Percentiles rank a stretch among this genome's conserved stretches.
Evolutionary conservation across 2,329 filamentous ascomycete species (phyloP).

Genomic region (Xylariaceae sp.): DNA sequence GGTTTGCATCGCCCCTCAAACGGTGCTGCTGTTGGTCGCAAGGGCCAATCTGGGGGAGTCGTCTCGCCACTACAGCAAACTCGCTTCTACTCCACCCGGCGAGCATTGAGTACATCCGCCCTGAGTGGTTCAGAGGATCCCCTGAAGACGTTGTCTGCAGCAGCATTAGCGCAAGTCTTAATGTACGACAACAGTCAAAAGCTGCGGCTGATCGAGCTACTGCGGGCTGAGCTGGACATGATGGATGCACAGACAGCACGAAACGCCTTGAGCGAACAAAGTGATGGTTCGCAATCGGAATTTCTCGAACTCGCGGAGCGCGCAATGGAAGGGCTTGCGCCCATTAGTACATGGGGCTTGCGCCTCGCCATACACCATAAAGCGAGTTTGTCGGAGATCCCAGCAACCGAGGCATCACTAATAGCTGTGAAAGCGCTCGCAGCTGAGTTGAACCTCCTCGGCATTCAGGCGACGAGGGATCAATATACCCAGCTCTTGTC

Average conservation of each 20-base stretch:
- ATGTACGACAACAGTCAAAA: constrained; percentile 25
- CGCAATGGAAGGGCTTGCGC: constrained; percentile 28
- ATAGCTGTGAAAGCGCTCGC: constrained; percentile 29
- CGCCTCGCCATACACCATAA: constrained; percentile 31
- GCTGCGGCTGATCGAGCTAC: constrained; percentile 24
- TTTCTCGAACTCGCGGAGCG: constrained; percentile 27
- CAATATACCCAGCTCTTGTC: constrained; percentile 37
- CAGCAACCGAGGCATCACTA: constrained; percentile 15
- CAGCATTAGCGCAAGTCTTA: constrained; percentile 19
- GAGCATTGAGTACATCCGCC: background rate
- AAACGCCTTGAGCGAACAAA: background rate
- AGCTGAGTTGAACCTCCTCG: constrained; percentile 37
- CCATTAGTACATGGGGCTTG: constrained; percentile 32
- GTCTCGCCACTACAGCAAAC: constrained; percentile 17
- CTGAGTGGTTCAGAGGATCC: constrained; percentile 7
- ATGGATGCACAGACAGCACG: constrained; percentile 11
- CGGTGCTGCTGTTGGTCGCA: constrained; percentile 13
- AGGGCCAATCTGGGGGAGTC: constrained; percentile 8
- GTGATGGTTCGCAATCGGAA: background rate
- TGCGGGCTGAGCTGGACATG: constrained; percentile 23
- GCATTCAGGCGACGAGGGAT: constrained; percentile 33
- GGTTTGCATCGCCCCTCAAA: constrained; percentile 14
- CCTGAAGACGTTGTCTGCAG: constrained; percentile 14
- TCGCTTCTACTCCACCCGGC: constrained; percentile 24
- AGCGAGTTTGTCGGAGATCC: constrained; percentile 20